These are phyloP conservation scores for Geotrichum histeridarum DNA, from an alignment of 1,139 yeast species.

Conservation along the genomic window DNA sequence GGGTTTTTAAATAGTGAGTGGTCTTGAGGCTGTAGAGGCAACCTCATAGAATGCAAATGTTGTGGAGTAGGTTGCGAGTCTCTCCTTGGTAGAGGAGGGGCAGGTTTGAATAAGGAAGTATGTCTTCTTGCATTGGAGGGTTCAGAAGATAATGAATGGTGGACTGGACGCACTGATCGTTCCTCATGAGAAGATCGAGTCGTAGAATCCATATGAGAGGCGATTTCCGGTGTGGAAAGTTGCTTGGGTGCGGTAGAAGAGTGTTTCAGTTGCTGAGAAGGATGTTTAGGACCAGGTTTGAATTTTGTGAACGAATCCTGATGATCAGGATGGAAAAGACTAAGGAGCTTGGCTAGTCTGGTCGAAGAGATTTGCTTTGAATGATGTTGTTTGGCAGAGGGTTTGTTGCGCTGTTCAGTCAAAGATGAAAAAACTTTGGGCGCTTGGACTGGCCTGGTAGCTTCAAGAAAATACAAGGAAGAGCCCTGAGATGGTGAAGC, in stretches of 20 bases:
- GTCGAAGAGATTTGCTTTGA: not conserved
- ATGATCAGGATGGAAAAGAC: slow-evolving; percentile 1
- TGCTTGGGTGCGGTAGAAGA: not conserved
- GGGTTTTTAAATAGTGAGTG: too few relatives aligned
- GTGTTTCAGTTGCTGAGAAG: not conserved
- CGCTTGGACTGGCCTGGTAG: not conserved
- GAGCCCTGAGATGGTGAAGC: slow-evolving; percentile 3
- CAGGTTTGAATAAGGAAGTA: not conserved
- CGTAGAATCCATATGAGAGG: too few relatives aligned
- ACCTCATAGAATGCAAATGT: too few relatives aligned
- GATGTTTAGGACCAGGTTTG: not conserved
- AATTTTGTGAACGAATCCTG: not conserved
- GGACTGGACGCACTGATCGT: too few relatives aligned
- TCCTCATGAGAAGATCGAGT: too few relatives aligned
- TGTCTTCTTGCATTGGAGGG: too few relatives aligned
- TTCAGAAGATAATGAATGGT: too few relatives aligned
- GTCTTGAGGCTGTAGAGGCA: too few relatives aligned
- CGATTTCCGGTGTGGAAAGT: too few relatives aligned
- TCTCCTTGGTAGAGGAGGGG: not conserved
- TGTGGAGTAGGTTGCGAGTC: too few relatives aligned
- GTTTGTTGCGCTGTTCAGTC: not conserved
- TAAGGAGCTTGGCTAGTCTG: not conserved
- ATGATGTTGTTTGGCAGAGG: not conserved
- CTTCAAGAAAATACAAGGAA: not conserved
- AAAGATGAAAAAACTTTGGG: not conserved